phyloP scores from a whole-genome alignment of 176 grass and related monocot species.

The Eleusine coracana region DNA sequence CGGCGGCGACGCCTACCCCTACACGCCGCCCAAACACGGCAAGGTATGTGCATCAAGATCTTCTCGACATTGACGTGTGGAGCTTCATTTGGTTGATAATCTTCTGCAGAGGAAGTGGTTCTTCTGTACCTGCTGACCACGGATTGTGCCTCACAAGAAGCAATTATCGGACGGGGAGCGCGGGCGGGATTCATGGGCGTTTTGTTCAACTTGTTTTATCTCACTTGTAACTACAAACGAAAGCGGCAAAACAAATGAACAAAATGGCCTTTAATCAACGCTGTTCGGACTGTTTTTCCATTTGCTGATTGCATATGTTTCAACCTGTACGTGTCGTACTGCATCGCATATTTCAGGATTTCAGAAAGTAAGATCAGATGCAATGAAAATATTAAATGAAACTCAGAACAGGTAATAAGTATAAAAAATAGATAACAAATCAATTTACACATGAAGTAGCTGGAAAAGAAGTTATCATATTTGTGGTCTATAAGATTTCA shows the following conservation, averaged over 20 bases:
- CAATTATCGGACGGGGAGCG: conserved; percentile 6
- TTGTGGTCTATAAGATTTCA: conserved; percentile 3
- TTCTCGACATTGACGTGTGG: not conserved
- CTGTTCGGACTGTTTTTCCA: not conserved
- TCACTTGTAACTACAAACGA: not conserved
- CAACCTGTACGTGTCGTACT: too few relatives aligned
- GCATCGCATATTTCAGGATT: too few relatives aligned
- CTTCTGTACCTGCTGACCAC: conserved; percentile 40
- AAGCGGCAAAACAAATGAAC: not conserved
- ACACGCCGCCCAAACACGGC: conserved; percentile 37
- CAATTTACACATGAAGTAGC: conserved; percentile 1
- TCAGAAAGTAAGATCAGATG: not conserved
- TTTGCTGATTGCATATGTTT: too few relatives aligned
- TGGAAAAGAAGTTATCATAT: not conserved
- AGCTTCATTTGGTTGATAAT: not conserved
- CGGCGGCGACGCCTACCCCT: conserved; percentile 2
- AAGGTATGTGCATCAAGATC: conserved; percentile 13
- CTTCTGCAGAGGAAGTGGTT: conserved; percentile 46
- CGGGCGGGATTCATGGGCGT: not conserved
- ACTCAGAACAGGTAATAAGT: not conserved
- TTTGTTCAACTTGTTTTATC: not conserved
- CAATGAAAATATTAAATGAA: not conserved
- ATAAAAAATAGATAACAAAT: not conserved
- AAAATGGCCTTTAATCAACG: not conserved
- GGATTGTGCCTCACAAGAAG: not conserved